Base-by-base conservation (phyloP, 345 rosid genomes). In the Corchorus capsularis region DNA sequence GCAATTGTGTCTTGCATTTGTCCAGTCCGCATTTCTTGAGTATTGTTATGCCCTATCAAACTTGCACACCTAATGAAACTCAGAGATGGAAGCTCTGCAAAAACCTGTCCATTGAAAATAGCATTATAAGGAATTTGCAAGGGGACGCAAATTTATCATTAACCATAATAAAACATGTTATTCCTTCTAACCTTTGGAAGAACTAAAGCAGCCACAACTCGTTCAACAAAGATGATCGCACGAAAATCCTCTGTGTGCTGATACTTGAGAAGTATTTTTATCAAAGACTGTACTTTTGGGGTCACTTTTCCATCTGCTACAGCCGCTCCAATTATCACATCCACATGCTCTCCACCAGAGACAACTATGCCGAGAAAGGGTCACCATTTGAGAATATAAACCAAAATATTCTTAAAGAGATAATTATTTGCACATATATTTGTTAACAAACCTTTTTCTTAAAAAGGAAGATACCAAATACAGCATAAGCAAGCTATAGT, bases 301-400 rank as follows among this genome's bases (percentile, higher is more conserved):
- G 99, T 93, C 82, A 96, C 99, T 80, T 96, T 93, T 79, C 98
- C 99, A 81, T 96, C 99, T 81, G 98, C 99, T 73, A 96, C 99
- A 68, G 98, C 98, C 27, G 97, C 99, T 66, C 98, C 99, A 76
- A 92, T 93, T 49, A 92, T 84, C 82, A 85, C 91, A 83, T 96
- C 99, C 77, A 96, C 94, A 57, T 96, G 99, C 79, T 96, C 99
- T 63, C 99, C 99, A 43, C 97, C 94, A 69, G 99, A 96, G 72
- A 91, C 99, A 83, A 90, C 98, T 96, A 79, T 32, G 81, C 17
- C 80, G 82, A 39, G 82, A 39, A 79, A 65, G 76, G 63, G 45
- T 19, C 6, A 77, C 10, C 68, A 73, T 43, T 69, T 81, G 32
- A 55, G 57, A 71, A 75, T n/a, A 69, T 35, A 34, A 4, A 71